Evolutionary conservation across 1,139 yeast genomes (phyloP).

Genomic region (Lodderomyces oxycetoniae): DNA sequence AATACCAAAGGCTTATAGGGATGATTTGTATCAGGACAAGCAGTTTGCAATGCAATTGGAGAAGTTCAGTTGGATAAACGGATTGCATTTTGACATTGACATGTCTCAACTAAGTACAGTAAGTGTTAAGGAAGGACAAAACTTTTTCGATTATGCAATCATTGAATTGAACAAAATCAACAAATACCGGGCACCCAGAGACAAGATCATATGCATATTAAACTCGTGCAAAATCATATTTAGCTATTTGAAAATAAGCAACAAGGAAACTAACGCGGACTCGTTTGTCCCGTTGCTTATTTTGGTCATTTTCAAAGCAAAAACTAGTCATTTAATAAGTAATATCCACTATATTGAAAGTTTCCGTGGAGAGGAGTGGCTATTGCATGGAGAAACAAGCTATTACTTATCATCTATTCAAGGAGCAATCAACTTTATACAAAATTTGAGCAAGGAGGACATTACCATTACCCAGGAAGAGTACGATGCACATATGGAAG

Average conservation of each 20-base stretch:
- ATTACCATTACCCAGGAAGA: slow-evolving; percentile 62
- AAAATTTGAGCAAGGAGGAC: slow-evolving; percentile 51
- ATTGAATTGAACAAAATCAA: slow-evolving; percentile 72
- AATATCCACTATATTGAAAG: slow-evolving; percentile 82
- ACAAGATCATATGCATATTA: slow-evolving; percentile 83
- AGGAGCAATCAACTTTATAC: slow-evolving; percentile 77
- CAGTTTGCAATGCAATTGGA: slow-evolving; percentile 53
- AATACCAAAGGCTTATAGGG: slow-evolving; percentile 22
- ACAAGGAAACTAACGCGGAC: slow-evolving; percentile 81
- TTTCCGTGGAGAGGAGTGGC: slow-evolving; percentile 69
- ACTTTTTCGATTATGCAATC: slow-evolving; percentile 68
- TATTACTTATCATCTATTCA: slow-evolving; percentile 84
- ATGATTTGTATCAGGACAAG: slow-evolving; percentile 62
- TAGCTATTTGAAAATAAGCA: slow-evolving; percentile 72
- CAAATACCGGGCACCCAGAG: slow-evolving; percentile 87
- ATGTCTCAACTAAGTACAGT: slow-evolving; percentile 25
- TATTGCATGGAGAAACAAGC: slow-evolving; percentile 75
- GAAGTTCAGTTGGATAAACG: slow-evolving; percentile 70
- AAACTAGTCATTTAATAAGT: slow-evolving; percentile 59
- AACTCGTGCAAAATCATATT: slow-evolving; percentile 91
- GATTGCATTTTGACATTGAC: slow-evolving; percentile 76
- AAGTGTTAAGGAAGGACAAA: slow-evolving; percentile 28
- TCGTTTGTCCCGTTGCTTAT: slow-evolving; percentile 84
- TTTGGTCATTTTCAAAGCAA: slow-evolving; percentile 68
- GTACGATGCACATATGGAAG: slow-evolving; percentile 43